Evolutionary conservation across 805 yeast species (phyloP), one percentile per base, ranked within the genome.

Genomic region (Yamadazyma kitorensis): DNA sequence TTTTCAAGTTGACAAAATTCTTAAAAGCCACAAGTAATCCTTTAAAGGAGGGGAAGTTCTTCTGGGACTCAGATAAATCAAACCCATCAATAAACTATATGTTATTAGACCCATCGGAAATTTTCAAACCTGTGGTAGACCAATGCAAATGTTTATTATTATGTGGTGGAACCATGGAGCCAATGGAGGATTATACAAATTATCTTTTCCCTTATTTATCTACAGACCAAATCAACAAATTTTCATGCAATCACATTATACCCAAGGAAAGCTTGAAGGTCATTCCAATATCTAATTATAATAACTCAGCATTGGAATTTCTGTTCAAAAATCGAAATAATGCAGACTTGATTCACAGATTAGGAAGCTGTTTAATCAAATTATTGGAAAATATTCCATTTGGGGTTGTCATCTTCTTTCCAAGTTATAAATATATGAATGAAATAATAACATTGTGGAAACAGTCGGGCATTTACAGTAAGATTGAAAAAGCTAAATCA

Each of bases 141-240:
- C 72, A 76, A 10, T 69, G 87, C 0, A 70, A 70, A 43, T 81
- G 89, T 54, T 82, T 89, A 0, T 64, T 91, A 2, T 54, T 89
- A 3, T 93, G 96, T 2, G 98, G 98, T 22, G 98, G 98, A 10
- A 89, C 98, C 0, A 86, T 88, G 96, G 91, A 85, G 51, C 97
- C 97, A 0, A 66, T 80, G 21, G 51, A 67, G n/a, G 96, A 89
- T 44, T 84, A 80, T 52, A 57, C 72, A 5, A 64, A 76, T n/a
- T 75, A 70, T 42, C 58, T 88, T 23, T 76, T 86, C 31, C 94
- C 95, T 0, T 70, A 74, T 27, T 45, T 66, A 2, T 42, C 57
- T 0, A 35, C 48, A 0, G 49, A 55, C 0, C 45, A 70, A 27
- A 68, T 85, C 6, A 58, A 66, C 17, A 67, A 62, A 18, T 83